phyloP scores from a whole-genome alignment of 1,284 basidiomycete genomes.

The Wolfiporia cocos region DNA sequence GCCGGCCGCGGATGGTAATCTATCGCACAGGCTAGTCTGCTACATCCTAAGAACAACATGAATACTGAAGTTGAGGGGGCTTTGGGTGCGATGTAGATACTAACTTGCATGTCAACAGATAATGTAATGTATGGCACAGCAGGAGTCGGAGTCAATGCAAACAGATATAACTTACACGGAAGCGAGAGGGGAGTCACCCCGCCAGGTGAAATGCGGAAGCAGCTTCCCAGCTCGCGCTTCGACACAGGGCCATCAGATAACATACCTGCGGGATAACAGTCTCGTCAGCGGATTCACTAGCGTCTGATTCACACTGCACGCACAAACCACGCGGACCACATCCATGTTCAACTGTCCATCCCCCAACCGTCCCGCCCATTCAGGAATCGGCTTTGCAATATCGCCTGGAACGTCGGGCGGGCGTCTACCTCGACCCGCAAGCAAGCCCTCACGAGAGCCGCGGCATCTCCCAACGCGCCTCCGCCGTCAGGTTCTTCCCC shows the following conservation, averaged over 20 bases:
- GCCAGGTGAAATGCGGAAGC: neutral
- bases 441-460: slow-evolving; percentile 75
- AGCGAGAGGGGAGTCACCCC: neutral
- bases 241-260: slow-evolving; percentile 20
- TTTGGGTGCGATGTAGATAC: slow-evolving; percentile 1
- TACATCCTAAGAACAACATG: slow-evolving; percentile 16
- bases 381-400: slow-evolving; percentile 75
- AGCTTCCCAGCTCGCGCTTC: no score
- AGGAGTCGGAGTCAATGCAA: slow-evolving; percentile 3
- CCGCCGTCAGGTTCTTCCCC: slow-evolving; percentile 76
- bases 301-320: slow-evolving; percentile 18
- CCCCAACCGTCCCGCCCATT: slow-evolving; percentile 64
- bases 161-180: slow-evolving; percentile 16
- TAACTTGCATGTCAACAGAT: slow-evolving; percentile 14
- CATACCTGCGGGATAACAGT: slow-evolving; percentile 16
- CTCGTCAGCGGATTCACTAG: slow-evolving; percentile 8
- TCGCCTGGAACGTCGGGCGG: slow-evolving; percentile 79
- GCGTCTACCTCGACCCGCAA: slow-evolving; percentile 65
- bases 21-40: slow-evolving; percentile 15
- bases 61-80: slow-evolving; percentile 4
- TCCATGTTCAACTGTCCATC: slow-evolving; percentile 14
- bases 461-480: slow-evolving; percentile 75
- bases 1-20: slow-evolving; percentile 4
- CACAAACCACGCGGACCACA: slow-evolving; percentile 14
- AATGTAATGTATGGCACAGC: slow-evolving; percentile 11